Conservation (phyloP, 2,329 filamentous ascomycete genomes). For the Cytospora chrysosperma region DNA sequence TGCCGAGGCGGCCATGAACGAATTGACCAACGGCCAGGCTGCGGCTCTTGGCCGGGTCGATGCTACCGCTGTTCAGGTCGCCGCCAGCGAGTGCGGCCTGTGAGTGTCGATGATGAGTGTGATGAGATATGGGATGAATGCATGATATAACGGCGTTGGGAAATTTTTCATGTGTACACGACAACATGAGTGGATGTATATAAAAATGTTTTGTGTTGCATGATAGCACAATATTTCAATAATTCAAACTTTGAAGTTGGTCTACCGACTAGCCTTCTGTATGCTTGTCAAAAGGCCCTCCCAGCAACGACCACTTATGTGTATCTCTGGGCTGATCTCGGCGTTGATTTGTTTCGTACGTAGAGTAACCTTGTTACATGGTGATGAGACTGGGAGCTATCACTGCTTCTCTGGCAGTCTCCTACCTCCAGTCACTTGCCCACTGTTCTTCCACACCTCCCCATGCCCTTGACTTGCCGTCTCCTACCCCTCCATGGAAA, state of each 20-base stretch:
- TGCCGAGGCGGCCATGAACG: conserved; percentile 54
- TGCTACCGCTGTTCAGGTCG: conserved; percentile 47
- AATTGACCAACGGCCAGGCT: conserved; percentile 52
- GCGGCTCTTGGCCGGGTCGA: conserved; percentile 51
- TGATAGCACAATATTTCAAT: conserved; percentile 29
- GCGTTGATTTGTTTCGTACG: too few relatives aligned
- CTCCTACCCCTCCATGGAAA: too few relatives aligned
- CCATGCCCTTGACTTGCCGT: too few relatives aligned
- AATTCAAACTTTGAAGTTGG: neutral
- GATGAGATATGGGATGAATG: neutral
- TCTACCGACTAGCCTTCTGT: neutral
- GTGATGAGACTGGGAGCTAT: too few relatives aligned
- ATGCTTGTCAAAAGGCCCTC: too few relatives aligned
- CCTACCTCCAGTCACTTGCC: too few relatives aligned
- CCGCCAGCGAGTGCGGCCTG: conserved; percentile 40
- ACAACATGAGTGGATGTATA: neutral
- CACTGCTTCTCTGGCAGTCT: too few relatives aligned
- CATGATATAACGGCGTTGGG: neutral
- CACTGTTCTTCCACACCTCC: too few relatives aligned
- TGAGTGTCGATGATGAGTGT: neutral
- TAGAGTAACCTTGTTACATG: too few relatives aligned
- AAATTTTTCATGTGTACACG: neutral
- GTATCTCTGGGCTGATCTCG: too few relatives aligned
- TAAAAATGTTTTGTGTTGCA: neutral
- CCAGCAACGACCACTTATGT: too few relatives aligned